Percentiles rank a stretch among this genome's conserved stretches.
Evolutionary conservation across 73 alveolate genomes (phyloP).

Genomic region (Paramecium tetraurelia): DNA sequence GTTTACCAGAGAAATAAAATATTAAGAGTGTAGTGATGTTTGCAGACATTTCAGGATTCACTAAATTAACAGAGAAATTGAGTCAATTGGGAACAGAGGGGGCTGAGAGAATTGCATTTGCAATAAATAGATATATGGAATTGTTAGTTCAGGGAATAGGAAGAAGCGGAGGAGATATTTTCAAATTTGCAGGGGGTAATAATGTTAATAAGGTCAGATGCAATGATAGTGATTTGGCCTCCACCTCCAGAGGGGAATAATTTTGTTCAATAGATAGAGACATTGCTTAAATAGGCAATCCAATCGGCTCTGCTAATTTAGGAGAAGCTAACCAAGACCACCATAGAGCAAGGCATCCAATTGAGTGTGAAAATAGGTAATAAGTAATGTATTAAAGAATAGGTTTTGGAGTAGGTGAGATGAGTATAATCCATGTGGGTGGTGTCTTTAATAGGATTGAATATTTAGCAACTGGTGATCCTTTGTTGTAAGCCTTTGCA

Average conservation of each 20-base stretch:
- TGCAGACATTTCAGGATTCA: constrained; percentile 65
- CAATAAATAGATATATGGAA: constrained; percentile 93
- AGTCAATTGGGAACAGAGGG: constrained; percentile 88
- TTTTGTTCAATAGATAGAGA: constrained; percentile 62
- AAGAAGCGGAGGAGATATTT: constrained; percentile 96
- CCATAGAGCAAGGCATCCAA: constrained; percentile 78
- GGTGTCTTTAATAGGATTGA: constrained; percentile 96
- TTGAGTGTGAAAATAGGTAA: constrained; percentile 65
- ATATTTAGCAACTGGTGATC: constrained; percentile 93
- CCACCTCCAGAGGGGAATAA: constrained; percentile 56
- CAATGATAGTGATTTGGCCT: constrained; percentile 97
- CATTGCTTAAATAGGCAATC: constrained; percentile 80
- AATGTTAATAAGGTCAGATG: constrained; percentile 63
- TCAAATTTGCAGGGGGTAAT: constrained; percentile 89
- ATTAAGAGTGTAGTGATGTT: constrained; percentile 55
- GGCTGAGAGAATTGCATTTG: constrained; percentile 89
- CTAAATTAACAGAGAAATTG: constrained; percentile 22
- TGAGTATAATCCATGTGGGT: constrained; percentile 93
- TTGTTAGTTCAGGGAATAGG: constrained; percentile 84
- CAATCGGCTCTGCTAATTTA: constrained; percentile 86
- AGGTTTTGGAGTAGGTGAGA: constrained; percentile 96
- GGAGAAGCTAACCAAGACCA: constrained; percentile 80
- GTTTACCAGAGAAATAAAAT: constrained; percentile 38
- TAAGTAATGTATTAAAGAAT: background rate
- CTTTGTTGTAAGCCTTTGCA: constrained; percentile 88